These are phyloP conservation scores for Gloeopeniophorella convolvens DNA, from an alignment of 768 basidiomycete species.

Conservation along the genomic window DNA sequence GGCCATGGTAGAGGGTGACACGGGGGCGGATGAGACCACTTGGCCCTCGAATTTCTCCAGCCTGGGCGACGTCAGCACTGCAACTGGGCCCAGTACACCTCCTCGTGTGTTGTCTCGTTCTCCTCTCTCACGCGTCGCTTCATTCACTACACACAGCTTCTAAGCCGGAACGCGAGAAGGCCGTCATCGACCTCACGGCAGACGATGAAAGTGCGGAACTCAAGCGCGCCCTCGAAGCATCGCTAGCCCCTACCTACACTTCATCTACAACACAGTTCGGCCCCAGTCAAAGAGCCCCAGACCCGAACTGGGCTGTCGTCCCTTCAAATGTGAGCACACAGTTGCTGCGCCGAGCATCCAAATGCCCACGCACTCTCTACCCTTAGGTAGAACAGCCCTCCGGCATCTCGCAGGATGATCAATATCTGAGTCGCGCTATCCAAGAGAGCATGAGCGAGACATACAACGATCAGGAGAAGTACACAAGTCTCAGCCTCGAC, in stretches of 20 bases:
- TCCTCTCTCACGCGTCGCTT: neutral
- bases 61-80: slow-evolving; percentile 10
- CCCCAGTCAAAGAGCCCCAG: slow-evolving; percentile 53
- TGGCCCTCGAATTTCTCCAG: slow-evolving; percentile 7
- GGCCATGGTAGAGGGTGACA: slow-evolving; percentile 29
- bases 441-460: slow-evolving; percentile 54
- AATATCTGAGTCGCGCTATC: slow-evolving; percentile 61
- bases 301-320: slow-evolving; percentile 66
- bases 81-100: slow-evolving; percentile 24
- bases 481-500: slow-evolving; percentile 46
- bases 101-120: slow-evolving; percentile 20
- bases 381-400: slow-evolving; percentile 21
- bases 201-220: slow-evolving; percentile 49
- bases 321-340: slow-evolving; percentile 49
- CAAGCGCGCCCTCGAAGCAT: slow-evolving; percentile 46
- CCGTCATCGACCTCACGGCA: slow-evolving; percentile 52
- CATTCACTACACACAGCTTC: slow-evolving; percentile 24
- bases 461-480: slow-evolving; percentile 40
- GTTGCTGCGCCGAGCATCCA: neutral
- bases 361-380: neutral
- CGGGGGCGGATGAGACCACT: slow-evolving; percentile 14
- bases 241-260: slow-evolving; percentile 33
- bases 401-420: slow-evolving; percentile 48
- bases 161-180: slow-evolving; percentile 23
- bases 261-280: slow-evolving; percentile 37